Evolutionary conservation across 129 eudicot genomes (phyloP), one percentile per base, ranked within the genome.

Genomic region (Kitagawia praeruptora): DNA sequence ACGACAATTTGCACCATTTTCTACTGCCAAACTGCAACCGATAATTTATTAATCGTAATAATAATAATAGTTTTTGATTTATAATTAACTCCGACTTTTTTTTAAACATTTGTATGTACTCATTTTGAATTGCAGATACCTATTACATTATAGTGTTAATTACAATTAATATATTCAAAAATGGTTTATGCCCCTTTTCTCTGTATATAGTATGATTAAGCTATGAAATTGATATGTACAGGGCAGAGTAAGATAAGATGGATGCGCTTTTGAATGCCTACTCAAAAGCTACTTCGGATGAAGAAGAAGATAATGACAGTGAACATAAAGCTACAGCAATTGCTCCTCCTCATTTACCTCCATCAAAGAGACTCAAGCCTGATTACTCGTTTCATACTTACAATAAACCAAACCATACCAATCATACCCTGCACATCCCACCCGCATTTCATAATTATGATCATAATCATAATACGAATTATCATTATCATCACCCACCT

Each of bases 401-500:
- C 12, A n/a, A n/a, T 23, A 58, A 58, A 58, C 15, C 27, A 6
- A 54, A 54, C 63, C 10, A 54, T 4, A 5, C 66, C 28, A 56
- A 56, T 0, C 14, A 23, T 58, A 23, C 3, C 66, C 66, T 28
- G 1, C 25, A 25, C 10, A 23, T 23, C 10, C 11, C 12, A 4
- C 66, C 3, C 14, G 66, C 0, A 13, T 23, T 25, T 23, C 13
- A 2, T 7, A 56, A 56, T 23, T 56, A 56, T 56, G 5, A 56
- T 56, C 13, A 23, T 8, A 56, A 7, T 4, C 21, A 53, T 23
- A 54, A 1, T 21, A 8, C 21, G 9, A 58, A n/a, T 2, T 58
- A n/a, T n/a, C 23, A n/a, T 58, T n/a, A 2, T 58, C 37, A 16
- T 82, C 78, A 67, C 70, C 84, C 83, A 67, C 70, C 80, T 31